Evolutionary conservation across 148 eudicot species (phyloP).

Genomic region (Vaccinium darrowii): DNA sequence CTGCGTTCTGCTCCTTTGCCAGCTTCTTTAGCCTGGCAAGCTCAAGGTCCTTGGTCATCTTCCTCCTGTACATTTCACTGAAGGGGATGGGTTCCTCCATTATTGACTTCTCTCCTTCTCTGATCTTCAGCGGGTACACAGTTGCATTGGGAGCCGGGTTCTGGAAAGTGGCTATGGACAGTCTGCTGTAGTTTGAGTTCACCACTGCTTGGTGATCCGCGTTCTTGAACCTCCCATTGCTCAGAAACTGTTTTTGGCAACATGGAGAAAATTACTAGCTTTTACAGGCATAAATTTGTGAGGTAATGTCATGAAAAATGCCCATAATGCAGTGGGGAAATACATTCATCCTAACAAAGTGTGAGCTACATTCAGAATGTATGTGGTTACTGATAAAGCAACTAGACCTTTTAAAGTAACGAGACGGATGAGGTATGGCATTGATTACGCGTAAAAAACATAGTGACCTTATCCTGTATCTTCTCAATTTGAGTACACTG

Average conservation of each 20-base stretch:
- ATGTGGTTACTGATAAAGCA: too few relatives aligned
- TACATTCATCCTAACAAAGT: neutral
- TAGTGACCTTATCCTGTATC: too few relatives aligned
- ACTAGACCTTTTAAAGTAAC: too few relatives aligned
- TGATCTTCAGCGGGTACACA: constrained; percentile 70
- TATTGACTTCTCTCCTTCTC: constrained; percentile 79
- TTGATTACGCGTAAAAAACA: too few relatives aligned
- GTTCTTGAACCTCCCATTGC: constrained; percentile 97
- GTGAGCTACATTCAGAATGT: neutral
- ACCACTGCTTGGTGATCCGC: constrained; percentile 97
- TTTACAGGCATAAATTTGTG: neutral
- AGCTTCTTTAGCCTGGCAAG: constrained; percentile 32
- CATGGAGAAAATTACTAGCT: neutral
- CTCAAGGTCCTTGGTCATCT: constrained; percentile 37
- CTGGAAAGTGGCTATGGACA: constrained; percentile 90
- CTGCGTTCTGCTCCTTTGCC: constrained; percentile 31
- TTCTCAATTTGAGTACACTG: too few relatives aligned
- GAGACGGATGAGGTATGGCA: too few relatives aligned
- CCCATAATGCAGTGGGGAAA: neutral
- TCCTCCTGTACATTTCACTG: constrained; percentile 73
- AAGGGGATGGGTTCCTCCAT: constrained; percentile 74
- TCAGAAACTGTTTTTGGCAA: constrained; percentile 48
- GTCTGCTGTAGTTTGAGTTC: constrained; percentile 66
- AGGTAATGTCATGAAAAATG: neutral
- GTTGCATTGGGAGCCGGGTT: constrained; percentile 83